Conservation (phyloP, 139 green algal genomes). For the Astrephomene gubernaculifera region DNA sequence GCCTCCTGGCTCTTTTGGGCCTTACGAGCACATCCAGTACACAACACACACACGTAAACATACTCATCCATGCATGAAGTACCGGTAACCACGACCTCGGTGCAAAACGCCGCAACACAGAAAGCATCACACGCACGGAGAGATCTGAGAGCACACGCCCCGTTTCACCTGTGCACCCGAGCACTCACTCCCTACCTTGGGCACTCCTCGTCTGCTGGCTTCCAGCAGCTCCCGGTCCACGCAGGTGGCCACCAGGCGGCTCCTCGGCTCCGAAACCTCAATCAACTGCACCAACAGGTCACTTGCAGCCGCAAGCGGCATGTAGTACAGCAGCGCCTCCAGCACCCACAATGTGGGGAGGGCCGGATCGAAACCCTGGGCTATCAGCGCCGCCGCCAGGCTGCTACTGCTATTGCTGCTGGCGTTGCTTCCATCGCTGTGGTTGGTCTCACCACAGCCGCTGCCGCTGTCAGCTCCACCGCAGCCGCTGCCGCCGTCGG, state of each 20-base stretch:
- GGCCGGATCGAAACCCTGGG: background rate
- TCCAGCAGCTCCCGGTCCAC: conserved; percentile 55
- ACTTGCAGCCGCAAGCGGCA: conserved; percentile 30
- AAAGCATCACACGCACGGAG: too few relatives aligned
- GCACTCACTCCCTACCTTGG: background rate
- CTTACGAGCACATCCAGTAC: background rate
- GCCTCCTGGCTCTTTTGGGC: background rate
- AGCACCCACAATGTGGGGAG: conserved; percentile 39
- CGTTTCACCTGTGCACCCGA: background rate
- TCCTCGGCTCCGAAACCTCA: conserved; percentile 38
- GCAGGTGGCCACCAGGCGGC: conserved; percentile 49
- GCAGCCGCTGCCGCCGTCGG: too few relatives aligned
- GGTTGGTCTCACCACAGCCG: too few relatives aligned
- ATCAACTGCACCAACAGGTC: conserved; percentile 14
- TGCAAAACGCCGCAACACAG: too few relatives aligned
- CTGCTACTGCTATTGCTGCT: too few relatives aligned
- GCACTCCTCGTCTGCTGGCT: conserved; percentile 5
- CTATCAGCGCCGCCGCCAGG: conserved; percentile 19
- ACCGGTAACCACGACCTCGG: too few relatives aligned
- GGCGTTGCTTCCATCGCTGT: too few relatives aligned
- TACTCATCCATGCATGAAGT: background rate
- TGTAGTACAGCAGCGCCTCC: conserved; percentile 61
- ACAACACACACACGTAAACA: background rate
- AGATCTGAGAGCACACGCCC: background rate
- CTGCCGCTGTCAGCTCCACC: too few relatives aligned